Evolutionary conservation across 169 alveolate species (phyloP), one percentile per base, ranked within the genome.

Genomic region (Theileria parva): DNA sequence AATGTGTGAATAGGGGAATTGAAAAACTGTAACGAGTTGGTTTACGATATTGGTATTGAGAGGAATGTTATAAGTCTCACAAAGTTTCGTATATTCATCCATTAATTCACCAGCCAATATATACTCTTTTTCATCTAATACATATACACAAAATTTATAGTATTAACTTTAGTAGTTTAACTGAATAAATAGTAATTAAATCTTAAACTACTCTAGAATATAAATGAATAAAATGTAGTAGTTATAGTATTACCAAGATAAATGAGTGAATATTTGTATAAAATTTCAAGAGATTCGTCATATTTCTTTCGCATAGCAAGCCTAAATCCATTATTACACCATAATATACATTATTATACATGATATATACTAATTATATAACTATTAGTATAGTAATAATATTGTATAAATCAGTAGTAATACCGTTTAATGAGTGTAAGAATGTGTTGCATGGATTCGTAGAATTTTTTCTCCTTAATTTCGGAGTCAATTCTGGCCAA

Each of bases 401-500:
- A 63, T 1, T 63, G 7, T 12, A 48, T 0, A 23, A 25, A 30
- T 59, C 8, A 11, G 21, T 37, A 7, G 21, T 32, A n/a, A 66
- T 34, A 83, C 89, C 89, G 59, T 66, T 76, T 66, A 13, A 79
- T 19, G 53, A 74, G 37, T 57, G 85, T 83, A 48, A 83, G 28
- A 57, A 83, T 79, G 72, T 83, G 89, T 51, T 83, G 89, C 71
- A 83, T 74, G n/a, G 89, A 83, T 23, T 83, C 89, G 81, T 83
- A 83, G 48, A 67, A 83, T 5, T 79, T 79, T 23, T 80, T 76
- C n/a, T 66, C 89, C 32, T 77, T 44, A 64, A 83, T 76, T 55
- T 83, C 89, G 23, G 61, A 48, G 77, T 76, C 60, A 15, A 83
- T 76, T 37, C 89, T 79, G 44, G 76, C 37, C 50, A 73, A 68